Evolutionary conservation across 1,139 yeast genomes (phyloP).

Genomic region (Yamadazyma mexicana): DNA sequence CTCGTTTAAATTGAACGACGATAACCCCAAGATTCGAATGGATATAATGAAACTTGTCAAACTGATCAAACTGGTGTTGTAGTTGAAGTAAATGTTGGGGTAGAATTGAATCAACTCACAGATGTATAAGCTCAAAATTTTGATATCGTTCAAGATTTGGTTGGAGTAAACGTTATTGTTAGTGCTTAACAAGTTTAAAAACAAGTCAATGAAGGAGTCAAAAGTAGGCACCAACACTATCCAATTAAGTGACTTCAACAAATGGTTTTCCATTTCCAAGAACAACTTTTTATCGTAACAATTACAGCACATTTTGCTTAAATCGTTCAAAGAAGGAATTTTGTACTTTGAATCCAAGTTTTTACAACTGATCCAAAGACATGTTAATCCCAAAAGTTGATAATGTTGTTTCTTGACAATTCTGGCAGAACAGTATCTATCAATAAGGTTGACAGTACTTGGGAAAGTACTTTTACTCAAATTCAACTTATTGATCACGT

Average conservation of each 20-base stretch:
- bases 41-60: slow-evolving; percentile 46
- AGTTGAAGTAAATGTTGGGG: slow-evolving; percentile 56
- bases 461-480: slow-evolving; percentile 56
- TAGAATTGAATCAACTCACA: slow-evolving; percentile 69
- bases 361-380: slow-evolving; percentile 75
- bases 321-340: slow-evolving; percentile 58
- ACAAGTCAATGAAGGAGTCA: slow-evolving; percentile 61
- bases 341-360: slow-evolving; percentile 68
- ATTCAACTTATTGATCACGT: slow-evolving; percentile 49
- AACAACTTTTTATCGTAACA: slow-evolving; percentile 60
- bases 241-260: slow-evolving; percentile 61
- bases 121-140: slow-evolving; percentile 56
- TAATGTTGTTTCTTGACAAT: slow-evolving; percentile 57
- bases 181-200: slow-evolving; percentile 28
- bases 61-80: slow-evolving; percentile 56
- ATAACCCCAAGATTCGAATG: slow-evolving; percentile 23
- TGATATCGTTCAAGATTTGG: slow-evolving; percentile 39
- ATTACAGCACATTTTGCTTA: slow-evolving; percentile 62
- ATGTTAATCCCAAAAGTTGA: slow-evolving; percentile 67
- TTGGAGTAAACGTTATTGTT: slow-evolving; percentile 5
- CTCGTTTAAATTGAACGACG: slow-evolving; percentile 27
- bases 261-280: slow-evolving; percentile 67
- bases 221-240: slow-evolving; percentile 56
- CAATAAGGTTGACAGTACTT: slow-evolving; percentile 53
- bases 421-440: slow-evolving; percentile 50